phyloP scores from a whole-genome alignment of 2,329 filamentous ascomycete genomes.

The Zymoseptoria pseudotritici region DNA sequence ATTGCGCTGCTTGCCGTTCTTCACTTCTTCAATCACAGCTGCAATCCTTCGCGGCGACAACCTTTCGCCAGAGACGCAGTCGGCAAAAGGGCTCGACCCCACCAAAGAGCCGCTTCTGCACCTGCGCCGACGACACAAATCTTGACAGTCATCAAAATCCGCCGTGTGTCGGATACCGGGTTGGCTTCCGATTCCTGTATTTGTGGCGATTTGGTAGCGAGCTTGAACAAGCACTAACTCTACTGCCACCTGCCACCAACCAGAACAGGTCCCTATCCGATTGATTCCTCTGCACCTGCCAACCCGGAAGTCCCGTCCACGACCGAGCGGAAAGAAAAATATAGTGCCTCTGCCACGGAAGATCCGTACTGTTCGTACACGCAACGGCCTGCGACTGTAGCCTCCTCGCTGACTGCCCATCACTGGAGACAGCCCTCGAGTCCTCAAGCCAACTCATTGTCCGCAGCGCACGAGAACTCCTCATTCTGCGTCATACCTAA shows the following conservation, averaged over 20 bases:
- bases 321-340: neutral
- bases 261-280: conserved; percentile 6
- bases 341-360: neutral
- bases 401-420: neutral
- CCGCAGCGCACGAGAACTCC: too few relatives aligned
- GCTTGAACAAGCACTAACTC: conserved; percentile 15
- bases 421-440: neutral
- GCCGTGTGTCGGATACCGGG: neutral
- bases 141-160: conserved; percentile 4
- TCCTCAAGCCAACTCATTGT: neutral
- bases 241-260: conserved; percentile 14
- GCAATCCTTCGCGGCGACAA: neutral
- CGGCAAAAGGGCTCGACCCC: neutral
- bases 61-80: neutral
- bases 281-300: conserved; percentile 5
- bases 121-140: conserved; percentile 3
- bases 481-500: neutral
- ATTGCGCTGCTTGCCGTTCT: neutral
- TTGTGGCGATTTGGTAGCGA: conserved; percentile 15
- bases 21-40: neutral
- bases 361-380: neutral
- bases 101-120: neutral
- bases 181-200: conserved; percentile 7
- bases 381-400: neutral
- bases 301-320: neutral